phyloP scores from a whole-genome alignment of 2,329 filamentous ascomycete species.

The Fusarium solani-melongenae region DNA sequence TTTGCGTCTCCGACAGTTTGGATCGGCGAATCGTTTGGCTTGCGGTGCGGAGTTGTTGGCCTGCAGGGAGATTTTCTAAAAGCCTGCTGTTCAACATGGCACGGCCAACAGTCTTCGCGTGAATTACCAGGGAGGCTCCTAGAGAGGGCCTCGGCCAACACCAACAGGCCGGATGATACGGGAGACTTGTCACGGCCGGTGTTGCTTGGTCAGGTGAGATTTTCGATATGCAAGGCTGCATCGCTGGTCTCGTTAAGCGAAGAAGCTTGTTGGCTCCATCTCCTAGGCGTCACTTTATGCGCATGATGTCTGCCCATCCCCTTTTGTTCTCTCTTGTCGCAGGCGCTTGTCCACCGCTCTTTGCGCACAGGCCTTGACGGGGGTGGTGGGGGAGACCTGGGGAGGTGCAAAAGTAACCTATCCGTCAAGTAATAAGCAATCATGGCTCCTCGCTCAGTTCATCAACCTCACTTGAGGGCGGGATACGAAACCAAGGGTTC shows the following conservation, averaged over 20 bases:
- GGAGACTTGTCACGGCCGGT: not conserved
- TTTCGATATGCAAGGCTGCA: conserved; percentile 31
- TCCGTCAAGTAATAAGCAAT: not conserved
- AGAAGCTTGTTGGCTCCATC: conserved; percentile 15
- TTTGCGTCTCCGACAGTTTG: conserved; percentile 18
- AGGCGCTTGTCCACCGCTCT: conserved; percentile 33
- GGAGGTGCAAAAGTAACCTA: not conserved
- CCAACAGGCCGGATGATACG: not conserved
- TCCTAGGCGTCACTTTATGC: conserved; percentile 4
- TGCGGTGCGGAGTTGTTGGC: conserved; percentile 23
- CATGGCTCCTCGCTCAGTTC: not conserved
- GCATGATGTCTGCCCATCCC: conserved; percentile 4
- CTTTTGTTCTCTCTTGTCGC: not conserved
- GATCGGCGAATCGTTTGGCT: conserved; percentile 10
- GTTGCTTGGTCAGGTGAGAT: conserved; percentile 41
- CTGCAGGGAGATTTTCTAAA: not conserved
- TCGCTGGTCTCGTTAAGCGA: conserved; percentile 5
- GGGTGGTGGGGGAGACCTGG: not conserved
- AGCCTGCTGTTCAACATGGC: not conserved
- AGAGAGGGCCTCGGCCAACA: not conserved
- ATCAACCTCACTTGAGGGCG: not conserved
- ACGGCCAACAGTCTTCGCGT: conserved; percentile 19
- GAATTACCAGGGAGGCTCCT: conserved; percentile 1
- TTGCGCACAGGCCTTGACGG: conserved; percentile 33
- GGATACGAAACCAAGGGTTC: not conserved